phyloP scores from a whole-genome alignment of 345 rosid genomes.

The Gossypium stocksii region DNA sequence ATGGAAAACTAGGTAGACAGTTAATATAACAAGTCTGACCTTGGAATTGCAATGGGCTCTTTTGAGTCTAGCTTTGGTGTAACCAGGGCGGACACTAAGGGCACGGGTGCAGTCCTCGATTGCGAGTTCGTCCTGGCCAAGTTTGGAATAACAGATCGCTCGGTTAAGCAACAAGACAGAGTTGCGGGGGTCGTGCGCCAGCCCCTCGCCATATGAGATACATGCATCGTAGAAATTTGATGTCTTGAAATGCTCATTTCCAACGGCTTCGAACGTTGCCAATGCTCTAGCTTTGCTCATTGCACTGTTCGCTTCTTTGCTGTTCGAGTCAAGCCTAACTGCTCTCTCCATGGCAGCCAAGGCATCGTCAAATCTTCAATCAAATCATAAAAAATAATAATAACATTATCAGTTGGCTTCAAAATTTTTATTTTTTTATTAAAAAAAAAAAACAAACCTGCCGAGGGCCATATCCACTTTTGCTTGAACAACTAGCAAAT shows the following conservation, averaged over 20 bases:
- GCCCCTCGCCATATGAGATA: background rate
- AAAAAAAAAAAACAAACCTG: background rate
- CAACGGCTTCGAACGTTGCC: background rate
- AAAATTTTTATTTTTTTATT: no score
- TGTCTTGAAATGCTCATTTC: background rate
- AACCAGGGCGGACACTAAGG: background rate
- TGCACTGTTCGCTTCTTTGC: background rate
- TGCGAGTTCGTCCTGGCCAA: background rate
- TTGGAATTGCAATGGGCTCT: background rate
- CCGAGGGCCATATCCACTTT: background rate
- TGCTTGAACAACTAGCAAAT: background rate
- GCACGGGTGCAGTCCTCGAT: background rate
- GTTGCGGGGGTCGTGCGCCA: background rate
- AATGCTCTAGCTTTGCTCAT: background rate
- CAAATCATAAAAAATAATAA: background rate
- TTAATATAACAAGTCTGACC: background rate
- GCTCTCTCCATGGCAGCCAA: background rate
- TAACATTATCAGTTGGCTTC: background rate
- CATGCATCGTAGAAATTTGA: background rate
- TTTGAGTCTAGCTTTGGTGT: background rate
- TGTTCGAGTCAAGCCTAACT: background rate
- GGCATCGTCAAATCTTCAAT: background rate
- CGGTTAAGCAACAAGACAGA: background rate
- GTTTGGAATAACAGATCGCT: background rate
- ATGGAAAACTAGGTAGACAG: background rate